Evolutionary conservation across 805 yeast species (phyloP).

Genomic region (Candida sakaeoensis): DNA sequence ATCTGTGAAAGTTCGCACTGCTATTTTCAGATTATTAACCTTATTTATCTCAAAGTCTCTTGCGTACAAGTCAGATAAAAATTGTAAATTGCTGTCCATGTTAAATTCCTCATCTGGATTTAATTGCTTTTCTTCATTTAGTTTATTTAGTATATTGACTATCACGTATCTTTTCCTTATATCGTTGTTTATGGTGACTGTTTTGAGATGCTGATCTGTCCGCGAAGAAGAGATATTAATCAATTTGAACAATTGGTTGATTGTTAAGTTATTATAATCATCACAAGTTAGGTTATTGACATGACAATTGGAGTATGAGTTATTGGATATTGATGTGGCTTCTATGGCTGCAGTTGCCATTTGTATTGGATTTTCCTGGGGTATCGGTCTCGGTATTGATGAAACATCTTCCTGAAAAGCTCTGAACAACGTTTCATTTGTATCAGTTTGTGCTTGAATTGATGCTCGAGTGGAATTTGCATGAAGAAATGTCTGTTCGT

Average conservation of each 20-base stretch:
- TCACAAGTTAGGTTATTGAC: constrained; percentile 29
- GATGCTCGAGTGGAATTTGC: constrained; percentile 20
- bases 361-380: constrained; percentile 7
- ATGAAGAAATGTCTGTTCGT: constrained; percentile 36
- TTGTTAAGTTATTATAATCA: constrained; percentile 35
- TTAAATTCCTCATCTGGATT: constrained; percentile 34
- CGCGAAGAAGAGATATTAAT: constrained; percentile 21
- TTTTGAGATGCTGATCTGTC: constrained; percentile 1
- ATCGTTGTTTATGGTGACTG: constrained; percentile 23
- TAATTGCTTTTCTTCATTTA: constrained; percentile 33
- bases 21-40: constrained; percentile 26
- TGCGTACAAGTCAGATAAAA: constrained; percentile 36
- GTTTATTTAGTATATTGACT: constrained; percentile 32
- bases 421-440: constrained; percentile 4
- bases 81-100: constrained; percentile 41
- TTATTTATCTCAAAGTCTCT: constrained; percentile 31
- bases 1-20: constrained; percentile 38
- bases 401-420: constrained; percentile 7
- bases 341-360: constrained; percentile 12
- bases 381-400: neutral
- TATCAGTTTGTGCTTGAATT: constrained; percentile 10
- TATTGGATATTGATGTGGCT: constrained; percentile 13
- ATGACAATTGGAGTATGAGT: constrained; percentile 16
- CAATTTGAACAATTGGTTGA: constrained; percentile 37
- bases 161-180: constrained; percentile 34